Evolutionary conservation across 2,329 filamentous ascomycete species (phyloP), one percentile per base, ranked within the genome.

Genomic region (Colletotrichum melonis): DNA sequence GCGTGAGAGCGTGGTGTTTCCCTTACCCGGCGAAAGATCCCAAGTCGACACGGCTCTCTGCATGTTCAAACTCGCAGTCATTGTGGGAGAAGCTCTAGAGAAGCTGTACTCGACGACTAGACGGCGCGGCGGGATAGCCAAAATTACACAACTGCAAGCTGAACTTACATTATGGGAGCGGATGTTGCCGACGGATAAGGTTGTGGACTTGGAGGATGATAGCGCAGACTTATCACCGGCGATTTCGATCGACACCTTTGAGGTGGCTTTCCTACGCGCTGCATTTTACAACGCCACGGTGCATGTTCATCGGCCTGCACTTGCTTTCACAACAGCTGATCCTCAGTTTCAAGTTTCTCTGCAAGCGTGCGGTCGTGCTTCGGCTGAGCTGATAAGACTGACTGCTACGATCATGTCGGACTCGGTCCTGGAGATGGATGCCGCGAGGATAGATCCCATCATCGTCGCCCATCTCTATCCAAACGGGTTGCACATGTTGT

Each of bases 401-500:
- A 49, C 62, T 54, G 35, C 69, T 12, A 22, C 28, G 1, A 28
- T 35, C 5, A 16, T 32, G 19, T 49, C 19, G 6, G 57, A 68
- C 16, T 35, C 24, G 28, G n/a, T 9, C 5, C 6, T 12, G 2
- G 65, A 52, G 11, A n/a, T 42, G 28, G 58, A 30, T 2, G 52
- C 56, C n/a, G 49, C 30, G 24, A 26, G 28, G 6, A 12, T 63
- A 5, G 68, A 69, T n/a, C 46, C 67, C 26, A 42, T 75, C 8
- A 38, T 59, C 28, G 38, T 72, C 6, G 64, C 55, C 1, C 69
- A 78, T 4, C 74, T 79, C 2, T 78, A 78, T 8, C 78, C 78
- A 2, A 77, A 75, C 24, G 76, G 78, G n/a, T 56, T 75, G 19
- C 77, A 79, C 38, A 78, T 79, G 77, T 69, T 79, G 9, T 79